Conservation (phyloP, 2,329 filamentous ascomycete species). For the Colletotrichum kahawae region DNA sequence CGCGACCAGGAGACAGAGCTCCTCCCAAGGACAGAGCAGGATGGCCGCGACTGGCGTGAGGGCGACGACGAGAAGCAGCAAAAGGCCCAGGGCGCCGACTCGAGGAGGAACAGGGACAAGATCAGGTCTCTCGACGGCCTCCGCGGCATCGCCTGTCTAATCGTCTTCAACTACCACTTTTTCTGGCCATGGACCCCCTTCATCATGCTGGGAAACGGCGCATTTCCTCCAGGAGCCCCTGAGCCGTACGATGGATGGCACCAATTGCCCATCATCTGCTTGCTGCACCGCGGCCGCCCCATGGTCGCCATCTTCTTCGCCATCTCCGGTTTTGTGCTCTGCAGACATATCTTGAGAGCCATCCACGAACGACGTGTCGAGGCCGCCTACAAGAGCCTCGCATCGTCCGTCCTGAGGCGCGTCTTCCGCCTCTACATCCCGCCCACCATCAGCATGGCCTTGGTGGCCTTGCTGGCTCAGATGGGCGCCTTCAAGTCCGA, state of each 20-base stretch:
- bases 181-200: constrained; percentile 44
- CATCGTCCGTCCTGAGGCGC: constrained; percentile 41
- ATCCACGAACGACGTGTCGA: constrained; percentile 41
- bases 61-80: not conserved
- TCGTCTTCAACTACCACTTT: constrained; percentile 49
- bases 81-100: not conserved
- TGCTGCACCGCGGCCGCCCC: constrained; percentile 42
- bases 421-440: constrained; percentile 45
- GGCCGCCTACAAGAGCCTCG: constrained; percentile 39
- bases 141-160: constrained; percentile 44
- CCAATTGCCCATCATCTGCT: constrained; percentile 43
- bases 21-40: not conserved
- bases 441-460: constrained; percentile 44
- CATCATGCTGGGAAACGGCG: constrained; percentile 46
- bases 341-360: constrained; percentile 39
- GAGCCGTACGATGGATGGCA: constrained; percentile 36
- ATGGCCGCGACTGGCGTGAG: constrained; percentile 16
- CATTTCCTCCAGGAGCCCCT: constrained; percentile 37
- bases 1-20: not conserved
- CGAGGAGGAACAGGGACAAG: constrained; percentile 32
- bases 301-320: constrained; percentile 50
- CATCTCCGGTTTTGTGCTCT: constrained; percentile 48
- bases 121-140: constrained; percentile 45
- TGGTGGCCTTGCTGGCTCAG: constrained; percentile 43
- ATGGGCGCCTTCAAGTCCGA: constrained; percentile 40